Evolutionary conservation across 106 monocot species (phyloP).

Genomic region (Cymbidium sinense): DNA sequence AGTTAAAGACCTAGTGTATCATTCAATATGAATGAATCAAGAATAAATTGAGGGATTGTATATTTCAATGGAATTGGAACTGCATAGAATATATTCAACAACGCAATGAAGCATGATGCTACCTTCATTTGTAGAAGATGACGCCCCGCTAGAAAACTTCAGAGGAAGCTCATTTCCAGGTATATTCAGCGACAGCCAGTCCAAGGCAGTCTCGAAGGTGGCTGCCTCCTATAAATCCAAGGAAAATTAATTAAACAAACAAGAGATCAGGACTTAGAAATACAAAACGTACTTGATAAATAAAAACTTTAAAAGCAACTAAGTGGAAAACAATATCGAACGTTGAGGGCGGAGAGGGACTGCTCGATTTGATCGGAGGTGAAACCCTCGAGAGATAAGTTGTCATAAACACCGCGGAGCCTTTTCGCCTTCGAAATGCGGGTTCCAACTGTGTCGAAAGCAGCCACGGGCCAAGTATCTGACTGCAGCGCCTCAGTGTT

Average conservation of each 20-base stretch:
- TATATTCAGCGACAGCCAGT: conserved; percentile 90
- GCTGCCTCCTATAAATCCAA: conserved; percentile 44
- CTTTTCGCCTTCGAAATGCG: conserved; percentile 60
- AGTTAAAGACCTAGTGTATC: background rate
- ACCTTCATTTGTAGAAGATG: conserved; percentile 42
- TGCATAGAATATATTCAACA: background rate
- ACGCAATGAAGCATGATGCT: background rate
- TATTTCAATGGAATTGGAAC: background rate
- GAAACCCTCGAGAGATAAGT: conserved; percentile 88
- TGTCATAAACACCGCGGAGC: conserved; percentile 72
- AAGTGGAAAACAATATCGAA: background rate
- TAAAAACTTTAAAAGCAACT: background rate
- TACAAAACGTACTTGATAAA: background rate
- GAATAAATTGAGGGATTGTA: background rate
- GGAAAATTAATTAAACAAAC: background rate
- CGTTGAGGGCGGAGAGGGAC: conserved; percentile 71
- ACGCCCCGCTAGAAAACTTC: conserved; percentile 73
- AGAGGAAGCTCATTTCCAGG: conserved; percentile 84
- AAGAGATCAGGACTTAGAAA: background rate
- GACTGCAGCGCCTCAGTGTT: conserved; percentile 37
- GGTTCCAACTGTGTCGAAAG: conserved; percentile 20
- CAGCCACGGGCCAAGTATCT: no score
- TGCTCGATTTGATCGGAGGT: conserved; percentile 70
- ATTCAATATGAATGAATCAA: background rate
- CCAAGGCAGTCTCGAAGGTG: conserved; percentile 79